A percentile compares a stretch with the other conserved stretches of the same genome.
Conservation (phyloP, 2,329 filamentous ascomycete species). For the Talaromyces sp. region DNA sequence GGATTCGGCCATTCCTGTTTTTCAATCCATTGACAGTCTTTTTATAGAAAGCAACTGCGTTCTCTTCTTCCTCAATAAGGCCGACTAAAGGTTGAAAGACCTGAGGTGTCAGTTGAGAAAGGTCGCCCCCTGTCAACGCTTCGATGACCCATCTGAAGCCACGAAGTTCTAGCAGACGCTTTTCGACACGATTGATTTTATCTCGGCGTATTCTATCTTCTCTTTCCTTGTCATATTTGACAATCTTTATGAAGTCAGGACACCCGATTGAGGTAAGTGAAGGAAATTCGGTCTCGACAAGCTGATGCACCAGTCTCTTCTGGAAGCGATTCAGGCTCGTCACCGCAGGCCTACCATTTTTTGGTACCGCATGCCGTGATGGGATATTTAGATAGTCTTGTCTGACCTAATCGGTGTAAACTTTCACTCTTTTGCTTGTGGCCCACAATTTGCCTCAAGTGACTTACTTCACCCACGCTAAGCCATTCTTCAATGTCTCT, state of each 20-base stretch:
- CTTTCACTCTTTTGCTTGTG: neutral
- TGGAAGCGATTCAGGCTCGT: conserved; percentile 55
- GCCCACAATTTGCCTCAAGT: conserved; percentile 12
- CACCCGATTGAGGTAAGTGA: conserved; percentile 38
- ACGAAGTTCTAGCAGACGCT: conserved; percentile 33
- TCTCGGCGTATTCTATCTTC: conserved; percentile 32
- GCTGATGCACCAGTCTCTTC: conserved; percentile 62
- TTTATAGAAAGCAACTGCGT: neutral
- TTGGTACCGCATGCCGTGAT: conserved; percentile 24
- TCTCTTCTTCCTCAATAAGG: conserved; percentile 5
- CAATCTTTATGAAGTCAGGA: conserved; percentile 41
- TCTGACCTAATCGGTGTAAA: conserved; percentile 22
- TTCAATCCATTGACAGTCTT: conserved; percentile 34
- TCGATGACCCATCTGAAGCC: conserved; percentile 50
- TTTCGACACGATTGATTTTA: conserved; percentile 28
- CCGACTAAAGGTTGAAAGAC: conserved; percentile 28
- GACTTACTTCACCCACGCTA: conserved; percentile 23
- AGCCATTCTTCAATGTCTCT: conserved; percentile 49
- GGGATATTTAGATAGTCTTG: conserved; percentile 47
- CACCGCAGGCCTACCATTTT: conserved; percentile 23
- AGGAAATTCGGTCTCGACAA: conserved; percentile 60
- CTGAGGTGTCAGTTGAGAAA: conserved; percentile 35
- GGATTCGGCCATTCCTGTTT: conserved; percentile 38
- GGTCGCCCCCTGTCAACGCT: conserved; percentile 42
- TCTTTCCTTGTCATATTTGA: conserved; percentile 34